A percentile compares a stretch with the other conserved stretches of the same genome.
Conservation (phyloP, 129 eudicot species). For the Saussurea involucrata region DNA sequence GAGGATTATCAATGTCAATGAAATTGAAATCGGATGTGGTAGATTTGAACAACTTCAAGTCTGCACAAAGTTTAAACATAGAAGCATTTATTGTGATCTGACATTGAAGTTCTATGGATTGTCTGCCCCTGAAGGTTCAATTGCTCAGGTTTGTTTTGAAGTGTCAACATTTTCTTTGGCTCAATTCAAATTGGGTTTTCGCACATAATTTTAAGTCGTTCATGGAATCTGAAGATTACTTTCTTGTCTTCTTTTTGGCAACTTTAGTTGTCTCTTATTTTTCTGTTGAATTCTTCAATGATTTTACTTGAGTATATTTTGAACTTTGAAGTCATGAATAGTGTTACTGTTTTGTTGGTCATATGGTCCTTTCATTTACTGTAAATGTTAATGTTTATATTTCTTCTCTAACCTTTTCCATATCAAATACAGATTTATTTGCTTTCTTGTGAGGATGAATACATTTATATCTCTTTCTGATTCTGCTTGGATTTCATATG, state of each 20-base stretch:
- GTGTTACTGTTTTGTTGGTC: conserved; percentile 1
- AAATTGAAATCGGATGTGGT: conserved; percentile 83
- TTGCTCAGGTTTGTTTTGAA: conserved; percentile 71
- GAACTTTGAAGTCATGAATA: conserved; percentile 14
- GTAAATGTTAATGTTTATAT: not conserved
- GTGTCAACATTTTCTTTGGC: not conserved
- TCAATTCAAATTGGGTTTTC: not conserved
- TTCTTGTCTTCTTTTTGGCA: not conserved
- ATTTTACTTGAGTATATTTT: not conserved
- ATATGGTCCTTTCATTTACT: conserved; percentile 2
- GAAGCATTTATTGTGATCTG: conserved; percentile 79
- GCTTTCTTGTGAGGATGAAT: not conserved
- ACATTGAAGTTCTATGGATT: conserved; percentile 80
- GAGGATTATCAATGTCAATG: conserved; percentile 56
- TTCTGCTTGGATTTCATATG: conserved; percentile 15
- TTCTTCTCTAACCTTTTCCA: not conserved
- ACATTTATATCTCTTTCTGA: not conserved
- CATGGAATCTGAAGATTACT: not conserved
- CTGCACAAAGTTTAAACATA: conserved; percentile 76
- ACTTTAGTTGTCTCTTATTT: not conserved
- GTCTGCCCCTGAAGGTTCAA: conserved; percentile 93
- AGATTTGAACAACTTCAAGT: conserved; percentile 88
- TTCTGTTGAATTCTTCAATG: not conserved
- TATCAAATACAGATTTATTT: not conserved
- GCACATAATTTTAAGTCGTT: not conserved